Percentiles rank a stretch among this genome's conserved stretches.
phyloP scores from a whole-genome alignment of 352 stramenopile species.

The Globisporangium recalcitrans region DNA sequence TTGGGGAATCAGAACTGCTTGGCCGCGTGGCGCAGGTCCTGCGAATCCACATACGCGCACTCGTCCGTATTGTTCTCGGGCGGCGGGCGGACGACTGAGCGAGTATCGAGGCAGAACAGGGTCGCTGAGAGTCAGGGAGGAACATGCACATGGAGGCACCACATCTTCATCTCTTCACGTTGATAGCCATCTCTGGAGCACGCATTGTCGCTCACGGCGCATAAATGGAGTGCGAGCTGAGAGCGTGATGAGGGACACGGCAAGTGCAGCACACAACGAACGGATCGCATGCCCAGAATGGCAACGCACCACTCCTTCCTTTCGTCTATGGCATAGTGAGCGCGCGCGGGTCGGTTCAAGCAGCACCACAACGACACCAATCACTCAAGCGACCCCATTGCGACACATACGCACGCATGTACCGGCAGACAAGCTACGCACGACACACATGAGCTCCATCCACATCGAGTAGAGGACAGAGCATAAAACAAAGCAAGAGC shows the following conservation, averaged over 20 bases:
- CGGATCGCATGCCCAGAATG: not conserved
- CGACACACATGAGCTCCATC: not conserved
- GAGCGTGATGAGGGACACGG: too few species aligned
- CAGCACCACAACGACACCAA: not conserved
- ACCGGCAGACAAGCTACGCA: not conserved
- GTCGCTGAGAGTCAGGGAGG: too few species aligned
- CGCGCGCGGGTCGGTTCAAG: not conserved
- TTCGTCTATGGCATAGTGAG: too few species aligned
- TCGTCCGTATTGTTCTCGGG: constrained; percentile 83
- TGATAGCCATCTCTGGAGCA: too few species aligned
- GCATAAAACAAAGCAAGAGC: not conserved
- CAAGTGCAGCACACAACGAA: not conserved
- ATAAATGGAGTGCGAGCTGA: too few species aligned
- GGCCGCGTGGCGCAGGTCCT: constrained; percentile 67
- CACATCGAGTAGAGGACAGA: not conserved
- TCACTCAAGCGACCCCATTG: not conserved
- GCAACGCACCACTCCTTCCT: too few species aligned
- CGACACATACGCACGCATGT: not conserved
- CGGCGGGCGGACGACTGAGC: too few species aligned
- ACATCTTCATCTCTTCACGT: too few species aligned
- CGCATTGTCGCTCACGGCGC: too few species aligned
- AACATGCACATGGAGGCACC: too few species aligned
- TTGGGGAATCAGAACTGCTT: constrained; percentile 85
- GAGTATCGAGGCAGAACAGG: too few species aligned
- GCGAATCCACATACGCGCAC: constrained; percentile 59